Evolutionary conservation across 2,329 filamentous ascomycete species (phyloP).

Genomic region (Trichophyton equinum): DNA sequence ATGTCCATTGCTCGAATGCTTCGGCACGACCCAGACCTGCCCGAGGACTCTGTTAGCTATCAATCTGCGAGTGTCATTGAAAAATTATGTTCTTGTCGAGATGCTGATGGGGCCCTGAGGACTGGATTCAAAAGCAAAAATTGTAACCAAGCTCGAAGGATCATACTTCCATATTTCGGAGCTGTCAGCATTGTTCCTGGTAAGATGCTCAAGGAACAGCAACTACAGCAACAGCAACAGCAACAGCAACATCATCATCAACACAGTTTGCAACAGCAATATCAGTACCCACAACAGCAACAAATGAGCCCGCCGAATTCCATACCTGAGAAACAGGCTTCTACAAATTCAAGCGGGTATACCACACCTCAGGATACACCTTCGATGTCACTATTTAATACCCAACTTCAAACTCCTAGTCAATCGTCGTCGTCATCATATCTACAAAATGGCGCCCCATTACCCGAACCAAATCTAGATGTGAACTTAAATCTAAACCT

Average conservation of each 20-base stretch:
- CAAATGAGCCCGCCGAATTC: background rate
- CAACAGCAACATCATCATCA: background rate
- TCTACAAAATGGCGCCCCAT: background rate
- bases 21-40: conserved; percentile 21
- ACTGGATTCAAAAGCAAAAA: background rate
- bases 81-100: conserved; percentile 22
- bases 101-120: conserved; percentile 7
- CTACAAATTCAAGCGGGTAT: background rate
- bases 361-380: background rate
- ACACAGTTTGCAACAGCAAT: background rate
- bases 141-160: conserved; percentile 16
- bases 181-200: conserved; percentile 29
- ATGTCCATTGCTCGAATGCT: conserved; percentile 23
- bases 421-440: background rate
- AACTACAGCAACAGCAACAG: background rate
- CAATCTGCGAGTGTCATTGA: conserved; percentile 33
- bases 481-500: conserved; percentile 4
- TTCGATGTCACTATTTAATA: background rate
- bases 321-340: background rate
- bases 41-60: conserved; percentile 32
- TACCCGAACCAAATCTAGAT: background rate
- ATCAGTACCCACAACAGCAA: background rate
- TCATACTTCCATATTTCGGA: conserved; percentile 37
- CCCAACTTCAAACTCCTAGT: background rate
- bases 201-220: conserved; percentile 18